A percentile compares a stretch with the other conserved stretches of the same genome.
Evolutionary conservation across 108 stramenopile species (phyloP).

Genomic region (Chaetoceros tenuissimus): DNA sequence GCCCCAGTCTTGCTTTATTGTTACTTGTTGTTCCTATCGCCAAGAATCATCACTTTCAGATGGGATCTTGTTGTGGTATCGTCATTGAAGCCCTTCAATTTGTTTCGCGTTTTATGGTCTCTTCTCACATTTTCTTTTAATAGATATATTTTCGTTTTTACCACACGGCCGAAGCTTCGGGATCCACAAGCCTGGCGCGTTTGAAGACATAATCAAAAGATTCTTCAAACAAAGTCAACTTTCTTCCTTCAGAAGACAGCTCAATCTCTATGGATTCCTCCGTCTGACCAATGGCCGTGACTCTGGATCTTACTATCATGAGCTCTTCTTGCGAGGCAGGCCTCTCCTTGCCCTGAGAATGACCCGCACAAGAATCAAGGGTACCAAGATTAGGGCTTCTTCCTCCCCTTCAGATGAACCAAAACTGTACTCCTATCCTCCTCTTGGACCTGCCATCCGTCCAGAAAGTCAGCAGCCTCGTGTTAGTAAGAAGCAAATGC

Average conservation of each 20-base stretch:
- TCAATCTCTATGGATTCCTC: constrained; percentile 75
- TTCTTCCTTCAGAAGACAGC: constrained; percentile 84
- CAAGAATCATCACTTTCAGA: no score
- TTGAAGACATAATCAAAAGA: constrained; percentile 66
- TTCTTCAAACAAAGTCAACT: constrained; percentile 87
- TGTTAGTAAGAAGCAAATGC: no score
- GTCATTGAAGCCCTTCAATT: no score
- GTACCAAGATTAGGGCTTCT: constrained; percentile 54
- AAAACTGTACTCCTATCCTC: constrained; percentile 54
- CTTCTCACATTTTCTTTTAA: no score
- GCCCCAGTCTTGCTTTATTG: no score
- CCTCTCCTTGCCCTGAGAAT: constrained; percentile 33
- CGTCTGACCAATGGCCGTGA: constrained; percentile 37
- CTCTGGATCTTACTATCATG: constrained; percentile 29
- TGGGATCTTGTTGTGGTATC: no score
- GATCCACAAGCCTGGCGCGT: constrained; percentile 65
- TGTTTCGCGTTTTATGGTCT: no score
- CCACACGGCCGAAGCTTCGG: constrained; percentile 71
- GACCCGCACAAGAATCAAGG: constrained; percentile 64
- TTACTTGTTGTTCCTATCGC: no score
- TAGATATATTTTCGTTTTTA: constrained; percentile 68
- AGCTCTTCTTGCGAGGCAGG: constrained; percentile 27
- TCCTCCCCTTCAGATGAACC: constrained; percentile 48
- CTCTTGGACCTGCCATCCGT: background rate
- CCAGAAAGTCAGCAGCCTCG: no score